Evolutionary conservation across 73 alveolate species (phyloP), one percentile per base, ranked within the genome.

Genomic region (Paramecium sonneborni): DNA sequence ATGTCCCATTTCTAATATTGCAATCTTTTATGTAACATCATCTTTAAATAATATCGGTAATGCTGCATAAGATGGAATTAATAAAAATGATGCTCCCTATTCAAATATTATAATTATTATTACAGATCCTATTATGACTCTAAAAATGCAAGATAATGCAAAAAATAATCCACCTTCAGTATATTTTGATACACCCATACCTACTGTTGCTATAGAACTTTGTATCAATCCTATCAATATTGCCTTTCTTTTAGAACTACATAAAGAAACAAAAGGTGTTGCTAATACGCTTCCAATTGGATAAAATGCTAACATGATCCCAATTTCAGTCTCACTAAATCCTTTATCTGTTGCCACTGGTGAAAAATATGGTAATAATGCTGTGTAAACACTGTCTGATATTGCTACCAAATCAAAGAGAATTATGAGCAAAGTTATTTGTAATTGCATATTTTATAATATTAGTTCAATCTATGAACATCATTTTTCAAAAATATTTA

Each of bases 291-390:
- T 62, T 62, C 84, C 84, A 32, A 62, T 62, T 14, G 84, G 84
- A 62, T 62, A 62, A 62, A 62, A 62, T 62, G 84, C 84, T 11
- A 62, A 44, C 84, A 62, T 62, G 84, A 62, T 62, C 20, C 84
- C 84, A 62, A 62, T 62, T 62, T 62, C 84, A 62, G 84, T 62
- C 24, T 62, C 84, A 2, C 46, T 26, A 62, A 62, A 62, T 62
- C 84, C 84, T 62, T 62, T 62, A 3, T 62, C 52, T 62, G 44
- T 2, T 62, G 84, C 84, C 44, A 62, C 84, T 11, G 84, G 84
- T 14, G 84, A 62, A 62, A 62, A 62, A 26, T 62, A 62, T 2
- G 84, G 84, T 7, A 62, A 26, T n/a, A 62, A 62, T 14, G 84
- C 84, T 11, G 84, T 62, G 46, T 62, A 62, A 62, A 62, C 84